Percentiles rank a stretch among this genome's conserved stretches.
These are phyloP conservation scores for Fusarium beomiforme DNA, from an alignment of 2,329 filamentous ascomycete species.

Conservation along the genomic window DNA sequence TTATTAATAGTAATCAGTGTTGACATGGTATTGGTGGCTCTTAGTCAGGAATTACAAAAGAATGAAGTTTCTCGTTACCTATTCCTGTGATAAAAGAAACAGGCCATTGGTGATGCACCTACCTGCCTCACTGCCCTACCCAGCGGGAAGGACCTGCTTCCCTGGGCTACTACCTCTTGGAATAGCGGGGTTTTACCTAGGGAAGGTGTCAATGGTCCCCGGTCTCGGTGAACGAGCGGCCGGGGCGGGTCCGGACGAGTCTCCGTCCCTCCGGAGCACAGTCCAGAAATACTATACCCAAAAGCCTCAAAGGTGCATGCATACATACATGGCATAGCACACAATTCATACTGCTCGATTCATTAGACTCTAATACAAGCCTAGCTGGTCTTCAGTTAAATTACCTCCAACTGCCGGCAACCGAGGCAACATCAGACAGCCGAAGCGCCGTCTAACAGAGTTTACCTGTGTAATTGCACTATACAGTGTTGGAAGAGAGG, in stretches of 20 bases:
- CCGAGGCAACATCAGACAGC: background rate
- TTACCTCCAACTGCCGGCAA: background rate
- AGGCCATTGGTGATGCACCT: background rate
- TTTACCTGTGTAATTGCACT: background rate
- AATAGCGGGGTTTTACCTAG: conserved; percentile 34
- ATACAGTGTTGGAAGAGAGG: conserved; percentile 2
- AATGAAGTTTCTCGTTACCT: background rate
- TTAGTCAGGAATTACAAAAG: background rate
- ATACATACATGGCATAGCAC: background rate
- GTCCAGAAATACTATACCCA: background rate
- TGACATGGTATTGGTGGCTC: background rate
- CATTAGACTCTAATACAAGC: background rate
- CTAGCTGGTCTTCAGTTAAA: background rate
- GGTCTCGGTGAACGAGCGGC: conserved; percentile 27
- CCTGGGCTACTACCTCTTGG: background rate
- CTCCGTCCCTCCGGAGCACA: conserved; percentile 9
- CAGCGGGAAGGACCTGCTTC: background rate
- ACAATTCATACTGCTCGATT: background rate
- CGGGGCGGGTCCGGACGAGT: conserved; percentile 25
- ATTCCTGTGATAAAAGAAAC: background rate
- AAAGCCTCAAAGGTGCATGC: background rate
- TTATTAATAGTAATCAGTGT: background rate
- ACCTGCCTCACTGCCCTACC: background rate
- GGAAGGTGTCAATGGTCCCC: conserved; percentile 16
- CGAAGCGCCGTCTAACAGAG: background rate